These are phyloP conservation scores for Pyrenochaeta sp. DNA, from an alignment of 2,329 filamentous ascomycete species.

Conservation along the genomic window DNA sequence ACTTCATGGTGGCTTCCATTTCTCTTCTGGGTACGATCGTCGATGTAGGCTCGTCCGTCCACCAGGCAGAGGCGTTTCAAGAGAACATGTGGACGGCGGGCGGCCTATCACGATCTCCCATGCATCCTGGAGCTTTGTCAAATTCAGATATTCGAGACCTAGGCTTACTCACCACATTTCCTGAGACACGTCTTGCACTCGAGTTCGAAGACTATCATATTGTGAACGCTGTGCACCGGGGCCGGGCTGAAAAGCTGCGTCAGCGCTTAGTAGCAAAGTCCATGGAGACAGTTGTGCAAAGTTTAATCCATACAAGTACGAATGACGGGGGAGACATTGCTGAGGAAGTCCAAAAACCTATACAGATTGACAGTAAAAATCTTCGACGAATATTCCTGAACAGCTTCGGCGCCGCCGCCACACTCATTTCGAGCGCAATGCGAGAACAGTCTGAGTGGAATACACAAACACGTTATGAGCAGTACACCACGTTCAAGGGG, in stretches of 20 bases:
- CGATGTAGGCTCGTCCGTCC: constrained; percentile 11
- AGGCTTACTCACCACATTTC: neutral
- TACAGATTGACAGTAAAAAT: neutral
- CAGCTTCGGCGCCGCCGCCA: constrained; percentile 8
- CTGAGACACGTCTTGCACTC: neutral
- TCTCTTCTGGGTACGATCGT: constrained; percentile 14
- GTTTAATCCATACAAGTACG: neutral
- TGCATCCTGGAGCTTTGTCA: constrained; percentile 14
- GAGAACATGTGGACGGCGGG: constrained; percentile 7
- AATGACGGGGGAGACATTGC: neutral
- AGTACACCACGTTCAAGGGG: constrained; percentile 16
- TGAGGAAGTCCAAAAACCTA: neutral
- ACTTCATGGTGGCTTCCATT: constrained; percentile 12
- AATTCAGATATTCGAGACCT: constrained; percentile 15
- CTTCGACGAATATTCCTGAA: constrained; percentile 8
- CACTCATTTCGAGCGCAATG: constrained; percentile 1
- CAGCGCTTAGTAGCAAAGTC: constrained; percentile 13
- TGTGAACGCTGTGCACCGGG: constrained; percentile 3
- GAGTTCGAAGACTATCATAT: constrained; percentile 17
- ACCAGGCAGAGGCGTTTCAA: constrained; percentile 16
- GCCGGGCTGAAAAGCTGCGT: constrained; percentile 12
- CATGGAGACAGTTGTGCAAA: constrained; percentile 9
- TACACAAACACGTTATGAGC: constrained; percentile 8
- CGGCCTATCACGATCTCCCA: constrained; percentile 11
- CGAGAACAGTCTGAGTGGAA: constrained; percentile 4